Percentiles rank a stretch among this genome's conserved stretches.
Evolutionary conservation across 192 early-diverging fungal genomes (phyloP).

Genomic region (Gaertneriomyces semiglobifer): DNA sequence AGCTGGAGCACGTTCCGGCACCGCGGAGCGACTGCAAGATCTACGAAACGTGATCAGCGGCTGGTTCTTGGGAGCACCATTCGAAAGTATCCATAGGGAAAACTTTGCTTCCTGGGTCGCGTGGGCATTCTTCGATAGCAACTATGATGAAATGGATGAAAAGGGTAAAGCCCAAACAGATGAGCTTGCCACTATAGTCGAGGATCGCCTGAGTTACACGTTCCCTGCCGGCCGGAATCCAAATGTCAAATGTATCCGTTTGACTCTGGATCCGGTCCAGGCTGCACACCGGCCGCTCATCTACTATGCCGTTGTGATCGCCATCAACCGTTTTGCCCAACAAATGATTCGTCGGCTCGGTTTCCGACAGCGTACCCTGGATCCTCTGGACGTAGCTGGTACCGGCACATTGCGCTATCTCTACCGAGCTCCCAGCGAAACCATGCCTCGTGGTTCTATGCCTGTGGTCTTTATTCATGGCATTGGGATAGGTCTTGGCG

Average conservation of each 20-base stretch:
- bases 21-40: not conserved
- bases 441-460: slow-evolving; percentile 13
- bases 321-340: not conserved
- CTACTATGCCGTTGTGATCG: slow-evolving; percentile 48
- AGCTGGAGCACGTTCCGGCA: not conserved
- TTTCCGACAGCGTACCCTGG: not conserved
- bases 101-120: slow-evolving; percentile 14
- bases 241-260: slow-evolving; percentile 45
- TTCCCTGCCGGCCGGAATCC: not conserved
- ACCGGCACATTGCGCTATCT: slow-evolving; percentile 18
- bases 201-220: not conserved
- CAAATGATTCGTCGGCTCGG: not conserved
- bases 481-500: slow-evolving; percentile 57
- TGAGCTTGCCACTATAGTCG: not conserved
- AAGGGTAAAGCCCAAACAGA: slow-evolving; percentile 5
- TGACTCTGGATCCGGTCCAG: slow-evolving; percentile 53
- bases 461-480: slow-evolving; percentile 71
- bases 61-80: slow-evolving; percentile 17
- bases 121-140: slow-evolving; percentile 22
- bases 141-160: not conserved
- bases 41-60: slow-evolving; percentile 2
- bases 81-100: not conserved
- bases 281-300: slow-evolving; percentile 55
- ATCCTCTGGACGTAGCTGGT: not conserved
- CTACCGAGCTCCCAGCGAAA: not conserved